phyloP scores from a whole-genome alignment of 1,284 basidiomycete genomes.

The Pisolithus thermaeus region DNA sequence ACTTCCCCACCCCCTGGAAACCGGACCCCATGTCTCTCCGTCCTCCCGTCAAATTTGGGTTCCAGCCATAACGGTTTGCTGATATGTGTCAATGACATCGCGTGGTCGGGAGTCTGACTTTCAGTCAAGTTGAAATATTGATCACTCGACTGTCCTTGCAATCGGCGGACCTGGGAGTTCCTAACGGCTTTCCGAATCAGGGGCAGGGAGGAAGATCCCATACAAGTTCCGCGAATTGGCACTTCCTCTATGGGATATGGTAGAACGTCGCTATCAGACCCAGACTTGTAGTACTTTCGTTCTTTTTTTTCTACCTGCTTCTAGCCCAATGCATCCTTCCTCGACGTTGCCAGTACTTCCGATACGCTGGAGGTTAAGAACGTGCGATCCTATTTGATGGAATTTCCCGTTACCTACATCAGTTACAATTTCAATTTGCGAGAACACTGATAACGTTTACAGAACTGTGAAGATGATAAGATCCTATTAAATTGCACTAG shows the following conservation, averaged over 20 bases:
- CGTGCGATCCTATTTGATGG: not conserved
- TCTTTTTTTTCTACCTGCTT: too few species aligned
- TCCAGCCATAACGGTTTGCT: too few species aligned
- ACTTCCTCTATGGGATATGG: not conserved
- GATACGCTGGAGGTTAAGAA: not conserved
- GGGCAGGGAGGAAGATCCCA: not conserved
- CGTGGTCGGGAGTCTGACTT: too few species aligned
- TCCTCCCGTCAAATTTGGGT: not conserved
- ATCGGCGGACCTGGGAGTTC: not conserved
- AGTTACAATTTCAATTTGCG: not conserved
- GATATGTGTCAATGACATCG: too few species aligned
- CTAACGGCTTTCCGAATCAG: not conserved
- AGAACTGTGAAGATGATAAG: not conserved
- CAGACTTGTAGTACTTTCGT: not conserved
- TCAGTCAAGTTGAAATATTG: not conserved
- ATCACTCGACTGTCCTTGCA: not conserved
- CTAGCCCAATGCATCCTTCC: not conserved
- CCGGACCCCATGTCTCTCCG: not conserved
- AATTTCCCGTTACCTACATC: not conserved
- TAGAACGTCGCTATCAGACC: not conserved
- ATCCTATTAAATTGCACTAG: too few species aligned
- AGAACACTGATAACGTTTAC: not conserved
- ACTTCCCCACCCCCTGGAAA: not conserved
- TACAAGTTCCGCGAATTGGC: not conserved
- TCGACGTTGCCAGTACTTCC: not conserved